Percentiles rank a stretch among this genome's conserved stretches.
Conservation (phyloP, 495 filamentous ascomycete species). For the Tuber calosporum region DNA sequence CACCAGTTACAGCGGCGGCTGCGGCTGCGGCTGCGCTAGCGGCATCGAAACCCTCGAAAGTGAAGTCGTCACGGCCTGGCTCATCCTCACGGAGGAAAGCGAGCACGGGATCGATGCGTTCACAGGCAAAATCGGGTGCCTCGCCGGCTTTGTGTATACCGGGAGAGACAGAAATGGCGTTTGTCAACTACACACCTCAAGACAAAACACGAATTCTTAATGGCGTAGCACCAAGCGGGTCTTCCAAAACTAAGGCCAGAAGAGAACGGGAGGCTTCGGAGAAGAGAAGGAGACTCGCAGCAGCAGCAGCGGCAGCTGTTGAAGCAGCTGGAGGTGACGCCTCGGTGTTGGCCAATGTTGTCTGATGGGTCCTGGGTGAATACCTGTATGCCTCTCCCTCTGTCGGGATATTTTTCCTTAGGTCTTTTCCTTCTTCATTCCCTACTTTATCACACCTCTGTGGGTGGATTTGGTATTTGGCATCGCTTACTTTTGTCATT, state of each 20-base stretch:
- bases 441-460: background rate
- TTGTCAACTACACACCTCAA: slow-evolving; percentile 84
- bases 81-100: slow-evolving; percentile 33
- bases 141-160: slow-evolving; percentile 26
- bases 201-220: slow-evolving; percentile 76
- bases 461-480: background rate
- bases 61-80: slow-evolving; percentile 17
- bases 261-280: slow-evolving; percentile 81
- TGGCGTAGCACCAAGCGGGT: slow-evolving; percentile 85
- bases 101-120: slow-evolving; percentile 38
- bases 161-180: slow-evolving; percentile 52
- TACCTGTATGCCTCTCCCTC: background rate
- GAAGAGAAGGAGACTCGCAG: slow-evolving; percentile 63
- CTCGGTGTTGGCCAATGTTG: slow-evolving; percentile 29
- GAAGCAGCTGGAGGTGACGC: slow-evolving; percentile 71
- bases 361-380: slow-evolving; percentile 4
- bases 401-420: background rate
- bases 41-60: slow-evolving; percentile 20
- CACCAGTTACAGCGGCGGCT: slow-evolving; percentile 28
- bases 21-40: slow-evolving; percentile 34
- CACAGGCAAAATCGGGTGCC: slow-evolving; percentile 26
- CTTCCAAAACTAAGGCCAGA: slow-evolving; percentile 84
- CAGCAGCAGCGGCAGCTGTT: slow-evolving; percentile 66
- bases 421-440: background rate
- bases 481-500: background rate